A percentile compares a stretch with the other conserved stretches of the same genome.
Conservation (phyloP, 768 basidiomycete species). For the Pilatotrama ljubarskyi region DNA sequence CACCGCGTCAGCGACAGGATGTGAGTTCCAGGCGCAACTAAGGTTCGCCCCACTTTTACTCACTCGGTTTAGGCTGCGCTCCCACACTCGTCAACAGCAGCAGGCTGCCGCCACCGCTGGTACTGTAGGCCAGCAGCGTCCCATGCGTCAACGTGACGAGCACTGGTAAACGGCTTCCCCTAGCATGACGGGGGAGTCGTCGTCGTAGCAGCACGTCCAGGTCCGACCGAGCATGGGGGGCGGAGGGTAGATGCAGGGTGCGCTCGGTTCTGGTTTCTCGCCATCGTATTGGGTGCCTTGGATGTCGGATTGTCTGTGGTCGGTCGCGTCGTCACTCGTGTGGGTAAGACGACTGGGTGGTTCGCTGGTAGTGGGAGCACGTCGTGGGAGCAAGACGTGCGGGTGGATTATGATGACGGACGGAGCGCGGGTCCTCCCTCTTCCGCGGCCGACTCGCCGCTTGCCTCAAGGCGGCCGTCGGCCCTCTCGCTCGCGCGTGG, state of each 20-base stretch:
- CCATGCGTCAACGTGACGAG: slow-evolving; percentile 43
- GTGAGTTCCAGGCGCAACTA: slow-evolving; percentile 48
- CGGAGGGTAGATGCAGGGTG: slow-evolving; percentile 44
- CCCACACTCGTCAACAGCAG: slow-evolving; percentile 74
- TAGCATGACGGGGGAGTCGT: slow-evolving; percentile 19
- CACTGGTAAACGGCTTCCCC: slow-evolving; percentile 44
- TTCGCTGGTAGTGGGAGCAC: slow-evolving; percentile 15
- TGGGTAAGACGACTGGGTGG: slow-evolving; percentile 13
- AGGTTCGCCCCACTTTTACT: slow-evolving; percentile 24
- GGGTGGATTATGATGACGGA: slow-evolving; percentile 17
- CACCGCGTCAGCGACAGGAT: slow-evolving; percentile 80
- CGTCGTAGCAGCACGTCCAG: slow-evolving; percentile 40
- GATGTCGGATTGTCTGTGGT: slow-evolving; percentile 41
- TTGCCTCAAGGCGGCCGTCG: not conserved
- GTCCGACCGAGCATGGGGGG: slow-evolving; percentile 46
- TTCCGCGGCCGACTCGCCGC: not conserved
- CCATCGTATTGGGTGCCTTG: slow-evolving; percentile 36
- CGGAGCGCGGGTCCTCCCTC: not conserved
- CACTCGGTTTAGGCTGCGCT: slow-evolving; percentile 64
- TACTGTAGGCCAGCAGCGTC: slow-evolving; percentile 47
- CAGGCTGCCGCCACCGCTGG: slow-evolving; percentile 58
- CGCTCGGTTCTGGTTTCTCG: slow-evolving; percentile 34
- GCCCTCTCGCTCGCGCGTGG: not conserved
- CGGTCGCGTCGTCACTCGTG: slow-evolving; percentile 31
- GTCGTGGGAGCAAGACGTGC: slow-evolving; percentile 23